Base-by-base conservation (phyloP, 2,329 filamentous ascomycete species). In the Fusarium euwallaceae region DNA sequence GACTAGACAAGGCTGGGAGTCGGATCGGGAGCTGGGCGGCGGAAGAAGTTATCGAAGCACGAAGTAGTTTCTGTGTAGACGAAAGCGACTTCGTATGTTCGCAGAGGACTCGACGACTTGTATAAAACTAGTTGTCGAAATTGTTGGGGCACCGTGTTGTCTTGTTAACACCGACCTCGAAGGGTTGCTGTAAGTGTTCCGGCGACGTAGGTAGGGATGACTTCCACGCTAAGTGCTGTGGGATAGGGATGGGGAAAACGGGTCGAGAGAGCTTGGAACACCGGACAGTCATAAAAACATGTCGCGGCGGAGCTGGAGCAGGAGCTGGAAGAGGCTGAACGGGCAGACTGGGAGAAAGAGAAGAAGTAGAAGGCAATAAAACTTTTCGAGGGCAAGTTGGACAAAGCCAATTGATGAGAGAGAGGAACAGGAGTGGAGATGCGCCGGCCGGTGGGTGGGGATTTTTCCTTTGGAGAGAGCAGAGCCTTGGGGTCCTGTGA, bases 351-450 rank as follows among this genome's bases (percentile, higher is more conserved):
- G 62, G 69, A 60, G 69, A 72, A 66, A 51, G 64, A 69, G 55
- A 66, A 67, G 61, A 64, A 71, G 61, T 27, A 76, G 72, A 69
- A 70, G 72, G 66, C 70, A 76, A 78, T 78, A 79, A 80, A 81
- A 78, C 67, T 80, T 81, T 78, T 78, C 73, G 73, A 78, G 73
- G 73, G 64, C 72, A 78, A 76, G 76, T 78, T 78, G 76, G 74
- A 77, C 66, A 76, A 79, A 74, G 67, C 77, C 78, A 79, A 78
- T 79, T 79, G 79, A 78, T 74, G 76, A 70, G 75, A 71, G 74
- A 67, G 76, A 74, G 73, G 70, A 76, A 79, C 74, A 43, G 69
- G 69, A 75, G 78, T 79, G 78, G 77, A 78, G 77, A 75, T 78
- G 75, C 70, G 76, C 76, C 64, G 65, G 74, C 71, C 70, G 67